Evolutionary conservation across 805 yeast genomes (phyloP), one percentile per base, ranked within the genome.

Genomic region (Tetrapisispora nanseiensis): DNA sequence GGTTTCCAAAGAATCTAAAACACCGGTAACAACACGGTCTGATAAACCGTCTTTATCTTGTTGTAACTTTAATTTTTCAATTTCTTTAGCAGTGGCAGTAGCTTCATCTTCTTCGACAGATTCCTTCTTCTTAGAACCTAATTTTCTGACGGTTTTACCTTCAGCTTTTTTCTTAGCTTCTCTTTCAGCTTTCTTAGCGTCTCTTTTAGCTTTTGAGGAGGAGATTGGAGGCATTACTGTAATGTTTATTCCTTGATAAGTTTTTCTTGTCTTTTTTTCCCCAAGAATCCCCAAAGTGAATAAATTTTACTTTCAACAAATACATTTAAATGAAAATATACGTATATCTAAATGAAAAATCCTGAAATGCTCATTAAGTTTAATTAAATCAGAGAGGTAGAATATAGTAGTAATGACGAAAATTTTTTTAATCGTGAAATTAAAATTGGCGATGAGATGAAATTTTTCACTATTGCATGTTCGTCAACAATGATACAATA

Each of bases 1-100:
- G 23, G 97, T 89, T 33, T 65, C 75, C 62, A 92, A 72, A 41
- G 95, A 85, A 45, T 82, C 89, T 61, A 92, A 72, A 37, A 92
- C 98, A 75, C 98, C 98, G 35, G 98, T 90, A 54, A 90, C 84
- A 51, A 90, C 98, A 73, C 98, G 85, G 67, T 90, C 98, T 36
- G 96, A 86, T 44, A 90, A 61, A 53, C 98, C 98, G 57, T 87
- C 81, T 63, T 85, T 80, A 67, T 90, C 98, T 62, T 83, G 82
- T 70, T 90, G 98, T 61, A 89, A 70, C 67, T 90, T 90, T 70
- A 90, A 74, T 67, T 86, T 81, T 48, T 80, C 83, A 59, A 92
- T 78, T 61, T 78, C 86, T 47, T 81, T 77, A 39, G 84, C 82
- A 38, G 82, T 75, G 40, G 72, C 72, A 40, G 76, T 80, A 37